Base-by-base conservation (phyloP, 73 alveolate species). In the Stentor coeruleus region DNA sequence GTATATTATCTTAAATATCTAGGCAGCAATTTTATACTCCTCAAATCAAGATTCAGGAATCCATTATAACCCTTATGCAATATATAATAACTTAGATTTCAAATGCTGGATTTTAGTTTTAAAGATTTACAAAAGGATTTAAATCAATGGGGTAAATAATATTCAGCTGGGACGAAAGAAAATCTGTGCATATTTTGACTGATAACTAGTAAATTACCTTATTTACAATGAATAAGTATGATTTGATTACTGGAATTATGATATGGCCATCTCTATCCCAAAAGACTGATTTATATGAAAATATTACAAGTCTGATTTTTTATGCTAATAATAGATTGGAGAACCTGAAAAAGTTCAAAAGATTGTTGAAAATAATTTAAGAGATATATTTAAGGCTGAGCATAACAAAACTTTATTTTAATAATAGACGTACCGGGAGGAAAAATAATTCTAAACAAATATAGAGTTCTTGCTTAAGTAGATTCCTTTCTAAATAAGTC, bases 271-370 rank as follows among this genome's bases (percentile, higher is more conserved):
- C 82, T 28, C 81, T 49, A 3, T 42, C 82, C 33, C 75, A 75
- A 40, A 41, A 85, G 37, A 38, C 57, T 82, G 91, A 88, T 28
- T 28, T 88, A 39, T 85, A 74, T 74, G 74, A 39, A 77, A 82
- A 58, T 40, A 39, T 88, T 20, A 85, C 40, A 41, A 59, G 3
- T 40, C 85, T 3, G 30, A 81, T n/a, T 88, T 81, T 81, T 36
- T 31, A 20, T 89, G 91, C 1, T 91, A 88, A 74, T 83, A 82
- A 26, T 74, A 91, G 26, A 85, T 88, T 87, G 94, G 85, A 81
- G 88, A 88, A 42, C 94, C 94, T 0, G 66, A 88, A 40, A 88
- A 88, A 74, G 87, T 88, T 3, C 81, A 66, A 58, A 88, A 88
- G 49, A 81, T 88, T 26, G 94, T 88, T 85, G 59, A 81, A 85